Evolutionary conservation across 768 basidiomycete genomes (phyloP), one percentile per base, ranked within the genome.

Genomic region (Leucogyrophana mollusca): DNA sequence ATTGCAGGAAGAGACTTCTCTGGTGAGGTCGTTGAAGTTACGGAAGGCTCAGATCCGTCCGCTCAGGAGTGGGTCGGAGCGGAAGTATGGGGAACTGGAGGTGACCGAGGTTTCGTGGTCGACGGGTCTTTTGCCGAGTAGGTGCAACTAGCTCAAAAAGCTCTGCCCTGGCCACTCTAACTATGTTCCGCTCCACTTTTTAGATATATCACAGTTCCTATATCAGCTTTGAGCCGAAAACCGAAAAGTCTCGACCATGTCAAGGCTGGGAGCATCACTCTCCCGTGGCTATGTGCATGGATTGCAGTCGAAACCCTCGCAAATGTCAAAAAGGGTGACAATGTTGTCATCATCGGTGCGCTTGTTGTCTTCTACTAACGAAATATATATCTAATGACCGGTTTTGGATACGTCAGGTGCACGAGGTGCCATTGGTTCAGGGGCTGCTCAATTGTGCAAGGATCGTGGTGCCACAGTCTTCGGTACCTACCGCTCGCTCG

Each of bases 71-170:
- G 65, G 65, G 38, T 62, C 1, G 66, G 61, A 34, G 48, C 56
- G 23, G 49, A 69, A 0, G 67, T 67, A 3, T 67, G 65, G 65
- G 67, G 65, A 23, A 69, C 65, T 0, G 67, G 66, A 22, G 36
- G 67, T 20, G 51, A 57, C 4, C 47, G 67, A 14, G 65, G 66
- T 11, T 67, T 69, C 38, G 57, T 57, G 1, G 61, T 46, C 7
- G 65, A 67, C 13, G 65, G 65, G 17, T 52, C 65, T 10, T 67
- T 69, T 43, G 66, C 65, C 43, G 66, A 67, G 65, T 69, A 33
- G 27, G 6, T 22, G 3, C 2, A 9, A 13, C 18, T 36, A 24
- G n/a, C n/a, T n/a, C n/a, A n/a, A n/a, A n/a, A n/a, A n/a, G n/a
- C n/a, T n/a, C n/a, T n/a, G n/a, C n/a, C n/a, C n/a, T n/a, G n/a